Evolutionary conservation across 2,329 filamentous ascomycete species (phyloP).

Genomic region (Biscogniauxia sp.): DNA sequence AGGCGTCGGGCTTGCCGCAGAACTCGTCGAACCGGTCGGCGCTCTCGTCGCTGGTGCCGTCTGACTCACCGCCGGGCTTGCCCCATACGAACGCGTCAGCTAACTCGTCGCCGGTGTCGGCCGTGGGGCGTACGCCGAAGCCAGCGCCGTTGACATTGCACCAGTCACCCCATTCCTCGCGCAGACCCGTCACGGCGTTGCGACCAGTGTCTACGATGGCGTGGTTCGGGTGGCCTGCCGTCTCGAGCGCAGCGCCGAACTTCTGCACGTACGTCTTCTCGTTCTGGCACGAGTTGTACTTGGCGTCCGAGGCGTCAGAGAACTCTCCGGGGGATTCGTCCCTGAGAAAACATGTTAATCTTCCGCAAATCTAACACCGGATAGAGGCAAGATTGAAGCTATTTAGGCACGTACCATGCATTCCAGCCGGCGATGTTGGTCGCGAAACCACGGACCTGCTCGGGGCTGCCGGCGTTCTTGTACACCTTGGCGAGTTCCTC

Average conservation of each 20-base stretch:
- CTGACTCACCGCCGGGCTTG: slow-evolving; percentile 57
- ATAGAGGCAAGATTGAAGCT: slow-evolving; percentile 19
- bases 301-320: slow-evolving; percentile 35
- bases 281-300: slow-evolving; percentile 52
- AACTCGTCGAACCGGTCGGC: slow-evolving; percentile 50
- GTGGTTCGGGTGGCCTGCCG: slow-evolving; percentile 43
- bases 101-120: slow-evolving; percentile 50
- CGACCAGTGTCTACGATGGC: slow-evolving; percentile 36
- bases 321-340: slow-evolving; percentile 33
- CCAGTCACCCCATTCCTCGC: slow-evolving; percentile 56
- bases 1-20: slow-evolving; percentile 54
- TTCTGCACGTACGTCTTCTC: slow-evolving; percentile 59
- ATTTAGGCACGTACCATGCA: slow-evolving; percentile 38
- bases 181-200: slow-evolving; percentile 49
- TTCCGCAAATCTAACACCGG: not conserved
- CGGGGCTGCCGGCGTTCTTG: slow-evolving; percentile 51
- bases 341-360: slow-evolving; percentile 12
- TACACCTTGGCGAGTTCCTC: slow-evolving; percentile 49
- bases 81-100: slow-evolving; percentile 63
- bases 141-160: slow-evolving; percentile 59
- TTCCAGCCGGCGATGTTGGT: slow-evolving; percentile 62
- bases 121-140: slow-evolving; percentile 56
- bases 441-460: slow-evolving; percentile 51
- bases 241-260: slow-evolving; percentile 62
- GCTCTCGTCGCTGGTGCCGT: slow-evolving; percentile 39